A percentile compares a stretch with the other conserved stretches of the same genome.
These are phyloP conservation scores for Podospora sp. DNA, from an alignment of 495 filamentous ascomycete species.

Conservation along the genomic window DNA sequence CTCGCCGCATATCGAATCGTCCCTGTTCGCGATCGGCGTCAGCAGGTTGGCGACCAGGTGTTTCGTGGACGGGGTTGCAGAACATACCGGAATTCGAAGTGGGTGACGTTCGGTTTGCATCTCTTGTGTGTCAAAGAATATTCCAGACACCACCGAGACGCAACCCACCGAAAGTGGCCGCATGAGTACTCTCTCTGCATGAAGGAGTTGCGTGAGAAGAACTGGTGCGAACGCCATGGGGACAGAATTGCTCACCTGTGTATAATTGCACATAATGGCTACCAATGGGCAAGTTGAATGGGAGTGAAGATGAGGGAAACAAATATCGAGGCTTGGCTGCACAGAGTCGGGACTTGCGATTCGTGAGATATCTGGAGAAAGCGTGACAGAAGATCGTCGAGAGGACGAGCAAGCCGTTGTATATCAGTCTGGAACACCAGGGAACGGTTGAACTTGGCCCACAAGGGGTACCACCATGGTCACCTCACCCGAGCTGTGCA, in stretches of 20 bases:
- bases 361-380: background rate
- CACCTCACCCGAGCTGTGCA: background rate
- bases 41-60: too few species aligned
- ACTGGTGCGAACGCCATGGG: background rate
- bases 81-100: constrained; percentile 22
- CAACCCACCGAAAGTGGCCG: constrained; percentile 35
- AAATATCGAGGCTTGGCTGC: too few species aligned
- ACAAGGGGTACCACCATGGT: background rate
- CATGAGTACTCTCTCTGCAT: constrained; percentile 32
- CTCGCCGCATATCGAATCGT: constrained; percentile 33
- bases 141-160: constrained; percentile 29
- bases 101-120: constrained; percentile 29
- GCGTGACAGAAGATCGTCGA: background rate
- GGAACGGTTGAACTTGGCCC: background rate
- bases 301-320: too few species aligned
- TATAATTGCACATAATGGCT: background rate
- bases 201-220: constrained; percentile 17
- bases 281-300: too few species aligned
- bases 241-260: background rate
- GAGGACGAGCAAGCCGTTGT: background rate
- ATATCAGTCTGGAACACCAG: background rate
- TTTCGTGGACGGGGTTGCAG: background rate
- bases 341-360: background rate
- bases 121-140: constrained; percentile 30
- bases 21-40: too few species aligned